phyloP scores from a whole-genome alignment of 345 rosid species.

The Aegle marmelos region DNA sequence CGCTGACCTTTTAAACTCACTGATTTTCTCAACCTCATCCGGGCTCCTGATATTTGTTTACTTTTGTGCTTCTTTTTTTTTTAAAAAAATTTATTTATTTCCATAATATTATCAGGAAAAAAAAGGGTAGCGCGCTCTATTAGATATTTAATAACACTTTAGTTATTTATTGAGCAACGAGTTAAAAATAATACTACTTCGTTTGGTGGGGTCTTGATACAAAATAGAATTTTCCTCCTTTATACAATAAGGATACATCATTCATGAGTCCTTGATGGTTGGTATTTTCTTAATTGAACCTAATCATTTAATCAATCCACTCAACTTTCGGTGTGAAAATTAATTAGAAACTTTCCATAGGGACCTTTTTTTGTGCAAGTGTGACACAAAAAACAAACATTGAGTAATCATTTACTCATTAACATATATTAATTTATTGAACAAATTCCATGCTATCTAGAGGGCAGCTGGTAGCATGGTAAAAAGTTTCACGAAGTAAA shows the following conservation, averaged over 20 bases:
- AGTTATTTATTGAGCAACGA: too few species aligned
- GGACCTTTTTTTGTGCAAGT: background rate
- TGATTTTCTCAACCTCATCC: background rate
- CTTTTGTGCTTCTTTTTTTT: background rate
- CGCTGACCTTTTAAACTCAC: slow-evolving; percentile 9
- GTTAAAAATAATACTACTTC: too few species aligned
- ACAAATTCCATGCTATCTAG: too few species aligned
- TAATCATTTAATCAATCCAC: background rate
- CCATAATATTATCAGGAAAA: background rate
- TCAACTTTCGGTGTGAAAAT: background rate
- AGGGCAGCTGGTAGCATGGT: too few species aligned
- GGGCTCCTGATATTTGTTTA: background rate
- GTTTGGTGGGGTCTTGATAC: too few species aligned
- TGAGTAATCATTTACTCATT: background rate
- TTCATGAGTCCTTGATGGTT: too few species aligned
- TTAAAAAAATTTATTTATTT: too few species aligned
- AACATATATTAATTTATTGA: background rate
- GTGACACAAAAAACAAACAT: background rate
- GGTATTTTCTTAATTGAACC: background rate
- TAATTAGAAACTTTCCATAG: background rate
- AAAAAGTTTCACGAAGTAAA: too few species aligned
- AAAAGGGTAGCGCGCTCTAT: too few species aligned
- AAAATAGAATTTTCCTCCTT: too few species aligned
- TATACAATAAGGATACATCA: too few species aligned
- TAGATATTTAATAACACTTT: too few species aligned